A percentile compares a stretch with the other conserved stretches of the same genome.
phyloP scores from a whole-genome alignment of 2,329 filamentous ascomycete species.

The Aspergillus sp. region DNA sequence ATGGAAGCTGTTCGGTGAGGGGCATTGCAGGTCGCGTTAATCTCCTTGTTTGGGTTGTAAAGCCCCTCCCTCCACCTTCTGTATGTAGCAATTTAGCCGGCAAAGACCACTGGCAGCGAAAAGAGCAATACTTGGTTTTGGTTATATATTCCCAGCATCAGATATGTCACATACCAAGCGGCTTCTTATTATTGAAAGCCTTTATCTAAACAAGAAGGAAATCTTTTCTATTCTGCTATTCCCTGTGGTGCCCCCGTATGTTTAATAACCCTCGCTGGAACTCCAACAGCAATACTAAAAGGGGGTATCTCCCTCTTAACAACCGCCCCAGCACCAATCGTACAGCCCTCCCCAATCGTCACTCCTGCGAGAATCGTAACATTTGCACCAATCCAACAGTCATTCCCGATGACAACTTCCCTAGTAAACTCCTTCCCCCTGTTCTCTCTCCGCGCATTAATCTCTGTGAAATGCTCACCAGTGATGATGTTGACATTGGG shows the following conservation, averaged over 20 bases:
- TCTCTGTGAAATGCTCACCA: conserved; percentile 51
- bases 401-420: conserved; percentile 48
- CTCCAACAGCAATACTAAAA: conserved; percentile 30
- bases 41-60: no score
- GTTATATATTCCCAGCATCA: no score
- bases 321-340: conserved; percentile 40
- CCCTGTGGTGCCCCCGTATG: neutral
- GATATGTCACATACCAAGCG: no score
- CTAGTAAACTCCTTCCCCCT: conserved; percentile 46
- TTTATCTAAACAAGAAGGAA: no score
- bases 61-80: neutral
- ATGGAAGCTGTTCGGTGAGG: no score
- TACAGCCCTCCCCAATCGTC: conserved; percentile 42
- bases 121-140: no score
- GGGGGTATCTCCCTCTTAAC: conserved; percentile 39
- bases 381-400: conserved; percentile 52
- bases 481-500: conserved; percentile 52
- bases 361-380: conserved; percentile 45
- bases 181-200: no score
- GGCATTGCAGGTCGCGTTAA: no score
- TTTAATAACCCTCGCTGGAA: conserved; percentile 12
- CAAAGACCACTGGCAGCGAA: neutral
- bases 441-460: conserved; percentile 41
- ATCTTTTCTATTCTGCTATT: no score
- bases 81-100: neutral